phyloP scores from a whole-genome alignment of 1,139 yeast species.

The Magnusiomyces ingens region DNA sequence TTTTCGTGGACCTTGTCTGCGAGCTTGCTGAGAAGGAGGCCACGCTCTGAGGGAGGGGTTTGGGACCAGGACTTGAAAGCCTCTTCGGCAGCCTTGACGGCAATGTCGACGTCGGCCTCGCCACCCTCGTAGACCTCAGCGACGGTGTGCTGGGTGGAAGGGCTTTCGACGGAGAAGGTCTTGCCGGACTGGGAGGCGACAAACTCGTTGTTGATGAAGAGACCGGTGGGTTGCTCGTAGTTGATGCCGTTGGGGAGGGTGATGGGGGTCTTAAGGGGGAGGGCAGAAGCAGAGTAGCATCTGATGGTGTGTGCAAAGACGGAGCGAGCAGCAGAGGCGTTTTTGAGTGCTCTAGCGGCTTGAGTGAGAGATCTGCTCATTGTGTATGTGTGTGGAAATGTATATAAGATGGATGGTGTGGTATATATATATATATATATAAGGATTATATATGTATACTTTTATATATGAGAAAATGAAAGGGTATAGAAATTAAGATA shows the following conservation, averaged over 20 bases:
- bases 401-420: not conserved
- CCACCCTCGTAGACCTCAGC: constrained; percentile 62
- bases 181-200: constrained; percentile 44
- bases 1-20: constrained; percentile 48
- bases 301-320: constrained; percentile 5
- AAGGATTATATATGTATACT: not conserved
- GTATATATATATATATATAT: not conserved
- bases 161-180: constrained; percentile 53
- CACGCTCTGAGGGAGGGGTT: constrained; percentile 43
- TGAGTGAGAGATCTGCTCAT: constrained; percentile 9
- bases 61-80: constrained; percentile 51
- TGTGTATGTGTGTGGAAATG: constrained; percentile 6
- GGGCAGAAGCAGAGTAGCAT: constrained; percentile 1
- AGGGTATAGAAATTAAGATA: not conserved
- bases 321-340: constrained; percentile 4
- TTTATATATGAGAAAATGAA: no score
- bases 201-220: constrained; percentile 72
- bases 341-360: constrained; percentile 13
- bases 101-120: constrained; percentile 63
- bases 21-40: constrained; percentile 43
- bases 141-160: constrained; percentile 62
- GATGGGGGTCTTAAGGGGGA: constrained; percentile 21
- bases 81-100: constrained; percentile 64
- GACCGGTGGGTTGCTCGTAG: constrained; percentile 64
- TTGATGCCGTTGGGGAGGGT: constrained; percentile 51